Conservation (phyloP, 805 yeast species). For the Yarrowia bubula region DNA sequence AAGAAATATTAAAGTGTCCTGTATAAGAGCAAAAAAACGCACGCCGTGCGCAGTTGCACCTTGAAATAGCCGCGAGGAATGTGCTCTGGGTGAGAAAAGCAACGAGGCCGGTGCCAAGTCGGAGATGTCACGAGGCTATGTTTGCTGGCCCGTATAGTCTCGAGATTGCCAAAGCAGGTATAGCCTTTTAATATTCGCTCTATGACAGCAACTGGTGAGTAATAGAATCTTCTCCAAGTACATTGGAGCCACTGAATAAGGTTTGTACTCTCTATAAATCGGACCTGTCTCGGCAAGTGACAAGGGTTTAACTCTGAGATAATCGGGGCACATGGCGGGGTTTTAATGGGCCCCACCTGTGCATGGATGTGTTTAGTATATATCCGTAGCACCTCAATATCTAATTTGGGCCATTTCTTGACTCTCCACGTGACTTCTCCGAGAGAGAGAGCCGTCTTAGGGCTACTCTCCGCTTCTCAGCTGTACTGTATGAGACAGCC, state of each 20-base stretch:
- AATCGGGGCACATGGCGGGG: neutral
- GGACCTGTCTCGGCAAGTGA: neutral
- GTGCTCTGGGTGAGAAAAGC: neutral
- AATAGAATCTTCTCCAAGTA: neutral
- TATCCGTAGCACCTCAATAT: too few species aligned
- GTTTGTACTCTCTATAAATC: neutral
- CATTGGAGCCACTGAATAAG: neutral
- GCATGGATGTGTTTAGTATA: too few species aligned
- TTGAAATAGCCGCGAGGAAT: constrained; percentile 13
- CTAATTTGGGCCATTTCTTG: too few species aligned
- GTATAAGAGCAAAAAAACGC: constrained; percentile 4
- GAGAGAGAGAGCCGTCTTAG: too few species aligned
- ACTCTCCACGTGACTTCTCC: neutral
- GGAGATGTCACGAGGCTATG: neutral
- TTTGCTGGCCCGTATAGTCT: too few species aligned
- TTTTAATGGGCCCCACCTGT: too few species aligned
- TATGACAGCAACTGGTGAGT: too few species aligned
- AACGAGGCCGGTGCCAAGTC: neutral
- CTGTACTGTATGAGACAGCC: neutral
- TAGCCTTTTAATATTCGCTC: too few species aligned
- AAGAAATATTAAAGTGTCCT: constrained; percentile 8
- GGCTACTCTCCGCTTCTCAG: neutral
- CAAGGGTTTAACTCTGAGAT: neutral
- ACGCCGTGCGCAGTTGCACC: constrained; percentile 1
- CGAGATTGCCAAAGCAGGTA: too few species aligned